Evolutionary conservation across 2,329 filamentous ascomycete genomes (phyloP), one percentile per base, ranked within the genome.

Genomic region (Rugonectria rugulosa): DNA sequence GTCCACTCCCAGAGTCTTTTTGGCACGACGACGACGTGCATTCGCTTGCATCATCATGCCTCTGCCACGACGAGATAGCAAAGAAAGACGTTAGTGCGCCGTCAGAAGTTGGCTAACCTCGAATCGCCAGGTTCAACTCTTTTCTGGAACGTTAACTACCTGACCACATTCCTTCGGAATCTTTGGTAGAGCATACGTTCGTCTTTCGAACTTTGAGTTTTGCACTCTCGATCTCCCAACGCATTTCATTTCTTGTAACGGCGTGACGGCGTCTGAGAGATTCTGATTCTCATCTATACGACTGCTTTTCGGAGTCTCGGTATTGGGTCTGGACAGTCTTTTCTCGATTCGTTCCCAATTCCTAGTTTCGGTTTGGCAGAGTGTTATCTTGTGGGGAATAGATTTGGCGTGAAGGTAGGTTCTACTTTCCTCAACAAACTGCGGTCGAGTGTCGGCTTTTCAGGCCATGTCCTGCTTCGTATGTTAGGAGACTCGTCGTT

Each of bases 261-360:
- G 74, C 73, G 75, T 75, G 73, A 72, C 66, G 73, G 74, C 72
- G 73, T 77, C 70, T 69, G 64, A 73, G 64, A 72, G 61, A 65
- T 64, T 65, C 60, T 72, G 68, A 62, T 70, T 68, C 64, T 70
- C 67, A 63, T 72, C 71, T 70, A 68, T 69, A 69, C 70, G 70
- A 69, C 70, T 70, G 67, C 65, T 67, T 72, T 73, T 72, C 68
- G 68, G 69, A 72, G 70, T 74, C 66, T 69, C 65, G 69, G 67
- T 64, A 67, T 70, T 68, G 60, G 69, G 69, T 72, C 70, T 74
- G 67, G 67, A 72, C 67, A 62, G 66, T 68, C 63, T 68, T 68
- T n/a, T 70, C 64, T 71, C 70, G 64, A 71, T 71, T 73, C 66
- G 62, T 65, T 67, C 58, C 68, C 65, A 66, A 61, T 64, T 68